phyloP scores from a whole-genome alignment of 2,329 filamentous ascomycete genomes.

The Trichoderma sp. region DNA sequence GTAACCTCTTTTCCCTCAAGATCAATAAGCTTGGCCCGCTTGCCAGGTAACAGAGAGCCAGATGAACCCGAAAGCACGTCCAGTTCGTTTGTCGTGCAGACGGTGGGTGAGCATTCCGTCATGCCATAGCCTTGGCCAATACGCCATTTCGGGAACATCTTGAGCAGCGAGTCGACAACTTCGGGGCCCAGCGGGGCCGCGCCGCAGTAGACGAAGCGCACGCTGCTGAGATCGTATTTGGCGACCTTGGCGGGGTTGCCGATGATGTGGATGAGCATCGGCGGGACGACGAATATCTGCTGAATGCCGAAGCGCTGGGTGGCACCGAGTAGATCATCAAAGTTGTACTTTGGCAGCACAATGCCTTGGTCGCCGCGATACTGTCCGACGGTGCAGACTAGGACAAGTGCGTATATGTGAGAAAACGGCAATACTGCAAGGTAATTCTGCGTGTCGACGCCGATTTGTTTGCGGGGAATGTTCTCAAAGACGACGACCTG shows the following conservation, averaged over 20 bases:
- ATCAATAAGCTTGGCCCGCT: conserved; percentile 64
- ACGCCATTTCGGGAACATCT: conserved; percentile 63
- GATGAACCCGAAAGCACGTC: conserved; percentile 71
- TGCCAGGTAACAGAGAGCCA: conserved; percentile 65
- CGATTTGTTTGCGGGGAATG: conserved; percentile 40
- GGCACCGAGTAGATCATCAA: conserved; percentile 62
- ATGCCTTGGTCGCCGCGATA: conserved; percentile 75
- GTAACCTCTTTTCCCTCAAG: conserved; percentile 69
- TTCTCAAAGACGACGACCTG: conserved; percentile 56
- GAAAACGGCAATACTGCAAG: conserved; percentile 77
- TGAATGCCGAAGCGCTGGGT: conserved; percentile 71
- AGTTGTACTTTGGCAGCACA: conserved; percentile 74
- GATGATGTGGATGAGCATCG: conserved; percentile 74
- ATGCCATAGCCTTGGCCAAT: conserved; percentile 75
- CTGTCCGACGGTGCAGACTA: conserved; percentile 64
- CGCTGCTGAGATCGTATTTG: conserved; percentile 70
- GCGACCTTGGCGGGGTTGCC: conserved; percentile 60
- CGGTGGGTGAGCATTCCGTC: conserved; percentile 72
- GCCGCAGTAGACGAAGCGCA: conserved; percentile 66
- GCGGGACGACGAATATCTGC: conserved; percentile 70
- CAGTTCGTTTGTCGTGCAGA: conserved; percentile 55
- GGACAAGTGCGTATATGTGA: conserved; percentile 78
- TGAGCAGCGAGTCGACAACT: conserved; percentile 62
- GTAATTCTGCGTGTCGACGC: conserved; percentile 46
- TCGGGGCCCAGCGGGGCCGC: conserved; percentile 74